These are phyloP conservation scores for Cadophora gregata DNA, from an alignment of 2,329 filamentous ascomycete species.

Conservation along the genomic window DNA sequence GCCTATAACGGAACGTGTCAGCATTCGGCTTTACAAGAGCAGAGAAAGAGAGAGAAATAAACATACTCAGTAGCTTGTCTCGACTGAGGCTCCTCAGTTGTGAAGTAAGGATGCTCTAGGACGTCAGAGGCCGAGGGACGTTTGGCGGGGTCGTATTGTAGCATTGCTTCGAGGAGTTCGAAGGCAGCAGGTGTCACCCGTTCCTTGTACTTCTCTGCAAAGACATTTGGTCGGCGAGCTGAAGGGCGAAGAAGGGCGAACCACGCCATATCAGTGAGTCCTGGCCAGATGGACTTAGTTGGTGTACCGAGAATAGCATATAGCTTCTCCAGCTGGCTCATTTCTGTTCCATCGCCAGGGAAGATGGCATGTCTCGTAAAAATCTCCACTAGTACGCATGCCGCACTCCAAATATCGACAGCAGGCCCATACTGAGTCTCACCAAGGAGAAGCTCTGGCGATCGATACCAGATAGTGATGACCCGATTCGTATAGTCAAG, in stretches of 20 bases:
- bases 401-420: conserved; percentile 96
- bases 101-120: conserved; percentile 88
- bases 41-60: conserved; percentile 14
- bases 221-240: conserved; percentile 73
- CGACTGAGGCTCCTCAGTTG: conserved; percentile 76
- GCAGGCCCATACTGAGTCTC: conserved; percentile 90
- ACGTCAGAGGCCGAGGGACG: conserved; percentile 85
- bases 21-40: not conserved
- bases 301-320: conserved; percentile 91
- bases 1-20: conserved; percentile 48
- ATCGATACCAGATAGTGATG: conserved; percentile 98
- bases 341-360: conserved; percentile 92
- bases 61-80: conserved; percentile 82
- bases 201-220: conserved; percentile 82
- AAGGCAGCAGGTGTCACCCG: conserved; percentile 80
- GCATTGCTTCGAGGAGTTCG: conserved; percentile 82
- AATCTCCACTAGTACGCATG: conserved; percentile 95
- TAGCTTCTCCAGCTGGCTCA: conserved; percentile 96
- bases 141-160: conserved; percentile 84
- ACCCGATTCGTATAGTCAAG: conserved; percentile 98
- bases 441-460: conserved; percentile 86
- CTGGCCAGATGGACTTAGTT: conserved; percentile 83
- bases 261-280: conserved; percentile 93
- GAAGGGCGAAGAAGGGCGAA: conserved; percentile 87
- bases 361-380: conserved; percentile 95